These are phyloP conservation scores for Wickerhamiella hasegawae DNA, from an alignment of 805 yeast species.

Conservation along the genomic window DNA sequence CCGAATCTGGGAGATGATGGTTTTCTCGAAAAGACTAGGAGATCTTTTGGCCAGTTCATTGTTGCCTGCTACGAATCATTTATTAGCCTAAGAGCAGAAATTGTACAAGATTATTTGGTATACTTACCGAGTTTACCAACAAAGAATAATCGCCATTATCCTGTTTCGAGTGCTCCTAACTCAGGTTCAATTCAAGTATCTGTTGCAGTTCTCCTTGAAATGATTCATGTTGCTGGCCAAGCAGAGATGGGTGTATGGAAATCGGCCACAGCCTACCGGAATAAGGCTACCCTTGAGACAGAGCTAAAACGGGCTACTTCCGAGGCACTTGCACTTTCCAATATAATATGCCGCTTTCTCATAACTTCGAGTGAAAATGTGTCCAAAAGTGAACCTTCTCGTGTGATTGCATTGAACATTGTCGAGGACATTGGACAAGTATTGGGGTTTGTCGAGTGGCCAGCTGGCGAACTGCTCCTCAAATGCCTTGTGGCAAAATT, in stretches of 20 bases:
- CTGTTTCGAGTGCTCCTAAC: background rate
- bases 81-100: background rate
- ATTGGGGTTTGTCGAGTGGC: slow-evolving; percentile 5
- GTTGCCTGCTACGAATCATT: background rate
- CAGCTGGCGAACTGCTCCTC: slow-evolving; percentile 3
- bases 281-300: background rate
- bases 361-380: background rate
- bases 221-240: slow-evolving; percentile 3
- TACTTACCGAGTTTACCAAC: background rate
- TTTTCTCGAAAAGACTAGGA: background rate
- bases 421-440: slow-evolving; percentile 5
- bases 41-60: background rate
- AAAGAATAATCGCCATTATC: background rate
- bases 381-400: background rate
- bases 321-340: background rate
- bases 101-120: background rate
- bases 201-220: background rate
- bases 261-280: slow-evolving; percentile 3
- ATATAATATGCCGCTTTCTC: background rate
- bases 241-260: slow-evolving; percentile 1
- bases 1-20: background rate
- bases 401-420: background rate
- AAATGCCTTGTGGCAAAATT: slow-evolving; percentile 3
- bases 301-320: background rate
- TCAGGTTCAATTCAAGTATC: background rate